Conservation (phyloP, 768 basidiomycete genomes). For the Boletus rex-veris region DNA sequence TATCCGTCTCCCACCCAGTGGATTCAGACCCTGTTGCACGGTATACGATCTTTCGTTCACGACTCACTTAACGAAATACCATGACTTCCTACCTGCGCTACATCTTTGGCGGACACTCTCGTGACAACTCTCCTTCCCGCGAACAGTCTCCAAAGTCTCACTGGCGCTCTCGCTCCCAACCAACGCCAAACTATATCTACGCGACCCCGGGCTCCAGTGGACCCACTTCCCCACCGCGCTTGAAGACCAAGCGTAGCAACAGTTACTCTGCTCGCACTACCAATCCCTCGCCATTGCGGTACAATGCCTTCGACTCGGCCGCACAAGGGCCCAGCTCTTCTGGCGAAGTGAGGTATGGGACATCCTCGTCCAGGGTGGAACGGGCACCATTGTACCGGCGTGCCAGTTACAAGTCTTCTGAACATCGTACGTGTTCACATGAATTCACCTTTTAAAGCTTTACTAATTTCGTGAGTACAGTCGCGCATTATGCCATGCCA, state of each 20-base stretch:
- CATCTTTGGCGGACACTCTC: slow-evolving; percentile 39
- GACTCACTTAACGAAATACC: slow-evolving; percentile 13
- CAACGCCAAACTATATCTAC: slow-evolving; percentile 42
- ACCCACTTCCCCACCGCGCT: slow-evolving; percentile 37
- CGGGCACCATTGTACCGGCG: slow-evolving; percentile 40
- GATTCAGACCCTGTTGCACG: slow-evolving; percentile 6
- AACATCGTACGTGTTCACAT: slow-evolving; percentile 40
- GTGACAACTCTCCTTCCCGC: slow-evolving; percentile 25
- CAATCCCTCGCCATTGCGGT: slow-evolving; percentile 41
- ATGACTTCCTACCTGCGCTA: slow-evolving; percentile 54
- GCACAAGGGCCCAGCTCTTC: slow-evolving; percentile 19
- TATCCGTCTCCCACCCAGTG: slow-evolving; percentile 13
- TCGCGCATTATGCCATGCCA: slow-evolving; percentile 31
- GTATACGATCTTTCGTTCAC: slow-evolving; percentile 20
- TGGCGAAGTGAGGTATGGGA: slow-evolving; percentile 33
- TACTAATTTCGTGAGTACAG: slow-evolving; percentile 12
- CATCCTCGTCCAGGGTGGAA: slow-evolving; percentile 30
- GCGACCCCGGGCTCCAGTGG: slow-evolving; percentile 29
- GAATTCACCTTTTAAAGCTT: neutral
- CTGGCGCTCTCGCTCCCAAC: slow-evolving; percentile 40
- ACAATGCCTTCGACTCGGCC: slow-evolving; percentile 34
- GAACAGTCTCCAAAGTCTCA: slow-evolving; percentile 38
- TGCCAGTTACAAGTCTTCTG: slow-evolving; percentile 42
- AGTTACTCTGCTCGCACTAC: slow-evolving; percentile 37
- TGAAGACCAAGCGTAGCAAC: slow-evolving; percentile 38